These are phyloP conservation scores for Fusarium chaquense DNA, from an alignment of 2,329 filamentous ascomycete genomes.

Conservation along the genomic window DNA sequence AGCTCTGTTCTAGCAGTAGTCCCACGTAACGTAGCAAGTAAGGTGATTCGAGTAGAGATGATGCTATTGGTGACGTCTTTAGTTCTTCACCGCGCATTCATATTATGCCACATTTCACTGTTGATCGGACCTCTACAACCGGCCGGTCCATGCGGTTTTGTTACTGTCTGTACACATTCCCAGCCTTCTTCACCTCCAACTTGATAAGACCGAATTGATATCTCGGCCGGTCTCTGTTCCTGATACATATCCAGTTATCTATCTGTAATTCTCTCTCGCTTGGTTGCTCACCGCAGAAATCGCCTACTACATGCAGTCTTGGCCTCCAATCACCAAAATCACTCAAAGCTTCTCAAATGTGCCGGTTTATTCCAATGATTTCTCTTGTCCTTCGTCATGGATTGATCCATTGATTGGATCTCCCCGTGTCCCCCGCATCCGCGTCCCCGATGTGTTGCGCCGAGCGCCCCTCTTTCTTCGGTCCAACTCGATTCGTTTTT, in stretches of 20 bases:
- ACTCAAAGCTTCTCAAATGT: conserved; percentile 9
- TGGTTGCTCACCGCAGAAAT: not conserved
- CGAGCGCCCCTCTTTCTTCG: conserved; percentile 29
- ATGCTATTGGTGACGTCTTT: conserved; percentile 31
- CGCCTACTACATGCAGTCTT: not conserved
- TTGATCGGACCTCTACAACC: not conserved
- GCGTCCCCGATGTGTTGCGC: conserved; percentile 28
- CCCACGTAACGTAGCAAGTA: conserved; percentile 9
- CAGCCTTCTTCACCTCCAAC: not conserved
- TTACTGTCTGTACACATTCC: not conserved
- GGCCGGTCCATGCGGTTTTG: conserved; percentile 1
- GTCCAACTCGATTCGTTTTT: conserved; percentile 23
- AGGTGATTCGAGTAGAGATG: not conserved
- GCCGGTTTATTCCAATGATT: conserved; percentile 26
- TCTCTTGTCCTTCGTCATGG: conserved; percentile 42
- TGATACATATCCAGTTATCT: not conserved
- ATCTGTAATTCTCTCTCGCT: not conserved
- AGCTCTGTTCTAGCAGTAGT: conserved; percentile 1
- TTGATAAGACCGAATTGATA: not conserved
- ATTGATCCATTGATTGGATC: conserved; percentile 8
- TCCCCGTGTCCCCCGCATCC: conserved; percentile 33
- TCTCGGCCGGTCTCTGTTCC: no score
- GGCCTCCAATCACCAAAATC: not conserved
- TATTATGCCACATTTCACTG: conserved; percentile 3
- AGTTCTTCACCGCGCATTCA: conserved; percentile 30